phyloP scores from a whole-genome alignment of 305 asterid species.

The Fraxinus baroniana region DNA sequence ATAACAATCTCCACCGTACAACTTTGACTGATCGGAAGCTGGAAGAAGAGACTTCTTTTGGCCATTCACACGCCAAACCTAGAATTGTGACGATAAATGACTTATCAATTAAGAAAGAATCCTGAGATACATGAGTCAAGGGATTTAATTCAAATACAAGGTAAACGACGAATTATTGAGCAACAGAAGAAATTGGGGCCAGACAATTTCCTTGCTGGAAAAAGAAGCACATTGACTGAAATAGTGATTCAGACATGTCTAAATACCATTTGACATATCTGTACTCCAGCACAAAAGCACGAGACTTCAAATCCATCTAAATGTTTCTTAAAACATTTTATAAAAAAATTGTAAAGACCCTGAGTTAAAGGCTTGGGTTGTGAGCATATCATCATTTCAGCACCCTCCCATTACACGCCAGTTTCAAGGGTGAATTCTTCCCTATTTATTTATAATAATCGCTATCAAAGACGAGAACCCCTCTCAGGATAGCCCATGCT shows the following conservation, averaged over 20 bases:
- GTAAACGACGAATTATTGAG: conserved; percentile 5
- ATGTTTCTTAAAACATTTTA: conserved; percentile 15
- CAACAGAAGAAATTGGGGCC: not conserved
- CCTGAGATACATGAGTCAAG: conserved; percentile 15
- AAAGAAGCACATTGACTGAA: not conserved
- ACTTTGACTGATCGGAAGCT: conserved; percentile 52
- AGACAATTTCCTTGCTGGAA: not conserved
- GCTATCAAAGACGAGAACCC: not conserved
- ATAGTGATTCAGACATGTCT: not conserved
- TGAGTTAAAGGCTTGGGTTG: not conserved
- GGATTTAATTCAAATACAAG: conserved; percentile 3
- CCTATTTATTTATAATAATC: not conserved
- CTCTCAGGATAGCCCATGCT: not conserved
- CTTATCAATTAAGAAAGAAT: conserved; percentile 21
- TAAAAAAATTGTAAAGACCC: conserved; percentile 1
- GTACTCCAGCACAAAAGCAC: not conserved
- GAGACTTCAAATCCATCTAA: not conserved
- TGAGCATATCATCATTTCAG: not conserved
- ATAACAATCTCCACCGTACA: conserved; percentile 86
- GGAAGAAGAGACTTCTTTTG: conserved; percentile 48
- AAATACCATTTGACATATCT: conserved; percentile 2
- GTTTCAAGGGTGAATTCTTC: not conserved
- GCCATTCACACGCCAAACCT: conserved; percentile 86
- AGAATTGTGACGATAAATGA: conserved; percentile 22
- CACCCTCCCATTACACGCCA: not conserved